phyloP scores from a whole-genome alignment of 2,329 filamentous ascomycete species.

The Eutypa lata region DNA sequence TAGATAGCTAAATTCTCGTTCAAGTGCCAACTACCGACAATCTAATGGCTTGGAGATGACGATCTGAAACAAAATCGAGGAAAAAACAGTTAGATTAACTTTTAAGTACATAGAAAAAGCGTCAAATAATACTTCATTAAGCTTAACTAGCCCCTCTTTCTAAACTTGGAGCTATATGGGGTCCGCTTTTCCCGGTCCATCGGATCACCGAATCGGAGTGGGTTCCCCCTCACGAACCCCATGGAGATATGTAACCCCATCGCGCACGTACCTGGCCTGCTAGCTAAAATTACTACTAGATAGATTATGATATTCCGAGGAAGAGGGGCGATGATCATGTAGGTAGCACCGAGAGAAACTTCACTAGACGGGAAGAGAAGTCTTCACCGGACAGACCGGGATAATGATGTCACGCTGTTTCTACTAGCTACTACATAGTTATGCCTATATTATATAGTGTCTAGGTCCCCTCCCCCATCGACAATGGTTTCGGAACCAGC shows the following conservation, averaged over 20 bases:
- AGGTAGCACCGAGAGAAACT: not conserved
- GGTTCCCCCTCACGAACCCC: not conserved
- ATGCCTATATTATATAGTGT: not conserved
- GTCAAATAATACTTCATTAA: no score
- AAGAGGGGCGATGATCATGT: not conserved
- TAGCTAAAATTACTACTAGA: not conserved
- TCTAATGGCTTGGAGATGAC: no score
- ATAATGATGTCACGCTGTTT: not conserved
- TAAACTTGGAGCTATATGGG: no score
- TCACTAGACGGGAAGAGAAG: not conserved
- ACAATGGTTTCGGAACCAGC: not conserved
- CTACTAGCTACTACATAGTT: not conserved
- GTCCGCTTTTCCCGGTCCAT: not conserved
- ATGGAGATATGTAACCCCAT: not conserved
- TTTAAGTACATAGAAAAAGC: no score
- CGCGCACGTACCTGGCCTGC: not conserved
- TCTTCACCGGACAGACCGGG: no score
- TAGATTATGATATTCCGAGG: not conserved
- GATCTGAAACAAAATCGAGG: no score
- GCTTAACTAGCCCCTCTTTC: no score
- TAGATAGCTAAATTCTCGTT: no score
- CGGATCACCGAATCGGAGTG: not conserved
- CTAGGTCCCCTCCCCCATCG: not conserved
- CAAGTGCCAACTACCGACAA: no score
- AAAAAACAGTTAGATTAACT: no score